Conservation (phyloP, 805 yeast species). For the Saccharomycopsis amapae region DNA sequence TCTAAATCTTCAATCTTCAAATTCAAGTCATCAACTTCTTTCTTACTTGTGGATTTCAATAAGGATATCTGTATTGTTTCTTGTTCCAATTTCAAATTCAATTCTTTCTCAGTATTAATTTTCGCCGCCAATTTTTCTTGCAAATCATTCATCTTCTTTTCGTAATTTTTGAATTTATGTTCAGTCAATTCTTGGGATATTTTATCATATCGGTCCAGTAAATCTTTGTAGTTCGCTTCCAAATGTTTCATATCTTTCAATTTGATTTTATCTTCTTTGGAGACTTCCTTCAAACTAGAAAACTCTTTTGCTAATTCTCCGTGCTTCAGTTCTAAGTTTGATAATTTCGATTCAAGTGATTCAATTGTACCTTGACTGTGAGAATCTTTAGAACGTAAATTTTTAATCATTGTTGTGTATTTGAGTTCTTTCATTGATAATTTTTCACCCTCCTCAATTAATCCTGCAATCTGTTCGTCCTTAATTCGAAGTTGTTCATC, state of each 20-base stretch:
- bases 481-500: constrained; percentile 35
- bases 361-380: constrained; percentile 33
- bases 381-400: constrained; percentile 42
- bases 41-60: constrained; percentile 21
- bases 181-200: constrained; percentile 22
- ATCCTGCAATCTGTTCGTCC: constrained; percentile 53
- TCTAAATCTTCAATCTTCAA: constrained; percentile 27
- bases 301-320: constrained; percentile 30
- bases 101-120: background rate
- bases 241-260: constrained; percentile 7
- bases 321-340: constrained; percentile 33
- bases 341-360: constrained; percentile 26
- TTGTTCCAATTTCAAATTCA: constrained; percentile 30
- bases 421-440: constrained; percentile 65
- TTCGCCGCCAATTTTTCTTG: constrained; percentile 2
- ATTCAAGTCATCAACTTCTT: constrained; percentile 29
- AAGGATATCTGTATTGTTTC: constrained; percentile 19
- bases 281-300: constrained; percentile 13
- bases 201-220: constrained; percentile 15
- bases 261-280: background rate
- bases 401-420: constrained; percentile 58
- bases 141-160: constrained; percentile 15
- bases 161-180: constrained; percentile 22
- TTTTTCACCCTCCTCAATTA: constrained; percentile 70
- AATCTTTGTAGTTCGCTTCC: constrained; percentile 16